Evolutionary conservation across 345 rosid species (phyloP).

Genomic region (Rhodamnia rubescens): DNA sequence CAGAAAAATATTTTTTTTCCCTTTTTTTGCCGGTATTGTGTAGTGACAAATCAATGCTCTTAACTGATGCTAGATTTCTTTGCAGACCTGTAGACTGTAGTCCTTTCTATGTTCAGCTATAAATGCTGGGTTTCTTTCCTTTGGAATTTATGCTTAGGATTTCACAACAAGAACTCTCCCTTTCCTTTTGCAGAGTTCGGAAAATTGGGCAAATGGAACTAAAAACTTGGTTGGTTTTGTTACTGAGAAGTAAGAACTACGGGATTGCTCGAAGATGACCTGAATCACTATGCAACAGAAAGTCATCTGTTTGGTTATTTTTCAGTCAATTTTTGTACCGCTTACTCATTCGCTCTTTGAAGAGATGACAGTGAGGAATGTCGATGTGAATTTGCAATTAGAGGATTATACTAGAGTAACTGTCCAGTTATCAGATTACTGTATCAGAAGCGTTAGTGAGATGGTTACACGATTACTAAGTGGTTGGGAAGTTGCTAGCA

Average conservation of each 20-base stretch:
- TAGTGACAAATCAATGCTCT: neutral
- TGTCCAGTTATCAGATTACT: neutral
- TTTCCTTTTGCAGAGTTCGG: neutral
- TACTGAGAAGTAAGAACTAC: neutral
- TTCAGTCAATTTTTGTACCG: neutral
- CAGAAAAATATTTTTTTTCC: neutral
- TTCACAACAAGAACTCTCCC: neutral
- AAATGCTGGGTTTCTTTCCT: neutral
- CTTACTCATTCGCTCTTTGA: neutral
- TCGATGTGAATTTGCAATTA: neutral
- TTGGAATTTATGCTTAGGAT: neutral
- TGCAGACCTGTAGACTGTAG: neutral
- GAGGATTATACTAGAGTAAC: neutral
- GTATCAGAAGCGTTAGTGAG: neutral
- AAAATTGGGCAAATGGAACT: neutral
- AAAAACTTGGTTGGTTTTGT: neutral
- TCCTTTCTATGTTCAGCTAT: neutral
- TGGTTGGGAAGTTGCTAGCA: neutral
- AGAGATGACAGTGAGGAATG: neutral
- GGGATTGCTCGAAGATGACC: neutral
- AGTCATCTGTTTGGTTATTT: neutral
- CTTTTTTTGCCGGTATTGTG: neutral
- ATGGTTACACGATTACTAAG: neutral
- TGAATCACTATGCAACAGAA: neutral
- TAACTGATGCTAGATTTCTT: neutral